Evolutionary conservation across 805 yeast species (phyloP).

Genomic region (Candida chilensis): DNA sequence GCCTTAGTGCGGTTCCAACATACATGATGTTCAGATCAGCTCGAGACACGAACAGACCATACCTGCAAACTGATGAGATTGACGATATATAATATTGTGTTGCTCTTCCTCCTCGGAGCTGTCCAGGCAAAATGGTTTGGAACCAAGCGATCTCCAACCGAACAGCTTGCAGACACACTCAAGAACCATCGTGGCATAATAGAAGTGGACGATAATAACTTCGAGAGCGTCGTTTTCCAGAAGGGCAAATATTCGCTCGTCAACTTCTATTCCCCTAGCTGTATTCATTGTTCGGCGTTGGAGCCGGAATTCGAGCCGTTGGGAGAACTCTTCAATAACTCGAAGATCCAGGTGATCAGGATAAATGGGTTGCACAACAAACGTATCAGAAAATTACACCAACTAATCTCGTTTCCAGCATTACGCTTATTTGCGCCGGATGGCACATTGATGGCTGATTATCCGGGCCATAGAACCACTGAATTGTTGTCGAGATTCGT

Average conservation of each 20-base stretch:
- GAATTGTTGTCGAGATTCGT: conserved; percentile 18
- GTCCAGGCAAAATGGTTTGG: background rate
- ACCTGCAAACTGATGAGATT: too few species aligned
- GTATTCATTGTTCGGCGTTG: conserved; percentile 22
- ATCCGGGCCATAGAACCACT: conserved; percentile 20
- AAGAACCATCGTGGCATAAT: conserved; percentile 3
- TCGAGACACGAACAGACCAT: too few species aligned
- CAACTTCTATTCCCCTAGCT: conserved; percentile 33
- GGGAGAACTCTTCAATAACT: conserved; percentile 28
- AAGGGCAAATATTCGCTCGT: conserved; percentile 26
- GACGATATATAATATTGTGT: too few species aligned
- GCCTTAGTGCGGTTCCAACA: too few species aligned
- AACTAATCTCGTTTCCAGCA: conserved; percentile 37
- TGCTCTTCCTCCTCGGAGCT: too few species aligned
- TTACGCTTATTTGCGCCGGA: conserved; percentile 32
- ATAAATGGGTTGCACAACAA: conserved; percentile 20
- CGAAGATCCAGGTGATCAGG: conserved; percentile 21
- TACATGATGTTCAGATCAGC: too few species aligned
- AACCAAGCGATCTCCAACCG: background rate
- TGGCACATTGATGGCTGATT: conserved; percentile 29
- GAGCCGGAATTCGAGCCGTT: conserved; percentile 25
- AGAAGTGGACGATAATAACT: conserved; percentile 11
- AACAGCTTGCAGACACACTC: too few species aligned
- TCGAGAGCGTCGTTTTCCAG: conserved; percentile 10
- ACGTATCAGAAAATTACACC: conserved; percentile 25